Conservation (phyloP, 2,329 filamentous ascomycete genomes). For the Tolypocladium tropicale region DNA sequence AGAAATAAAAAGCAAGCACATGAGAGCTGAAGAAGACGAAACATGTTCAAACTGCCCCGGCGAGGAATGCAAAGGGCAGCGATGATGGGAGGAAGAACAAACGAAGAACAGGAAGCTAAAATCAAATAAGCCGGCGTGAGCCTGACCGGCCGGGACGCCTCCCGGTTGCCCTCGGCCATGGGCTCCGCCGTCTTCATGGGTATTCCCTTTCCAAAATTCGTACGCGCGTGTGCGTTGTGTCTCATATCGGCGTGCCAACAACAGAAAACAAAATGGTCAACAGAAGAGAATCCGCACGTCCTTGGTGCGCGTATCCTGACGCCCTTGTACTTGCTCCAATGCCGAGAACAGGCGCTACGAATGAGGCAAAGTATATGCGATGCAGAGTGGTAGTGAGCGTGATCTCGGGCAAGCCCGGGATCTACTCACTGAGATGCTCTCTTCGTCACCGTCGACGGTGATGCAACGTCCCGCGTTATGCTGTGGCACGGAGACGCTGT, state of each 20-base stretch:
- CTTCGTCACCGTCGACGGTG: background rate
- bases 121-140: background rate
- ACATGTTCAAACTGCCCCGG: background rate
- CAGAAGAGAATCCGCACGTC: background rate
- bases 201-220: background rate
- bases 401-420: background rate
- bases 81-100: background rate
- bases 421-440: background rate
- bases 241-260: conserved; percentile 5
- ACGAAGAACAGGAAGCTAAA: too few relatives aligned
- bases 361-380: background rate
- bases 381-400: background rate
- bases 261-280: background rate
- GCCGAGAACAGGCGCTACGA: background rate
- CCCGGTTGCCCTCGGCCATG: background rate
- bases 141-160: background rate
- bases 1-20: background rate
- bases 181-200: background rate
- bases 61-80: background rate
- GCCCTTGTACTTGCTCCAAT: background rate
- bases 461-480: conserved; percentile 15
- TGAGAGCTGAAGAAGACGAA: background rate
- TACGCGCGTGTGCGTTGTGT: conserved; percentile 1
- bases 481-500: conserved; percentile 46
- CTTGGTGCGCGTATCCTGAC: background rate